These are phyloP conservation scores for Gyromitra esculenta DNA, from an alignment of 2,329 filamentous ascomycete genomes.

Conservation along the genomic window DNA sequence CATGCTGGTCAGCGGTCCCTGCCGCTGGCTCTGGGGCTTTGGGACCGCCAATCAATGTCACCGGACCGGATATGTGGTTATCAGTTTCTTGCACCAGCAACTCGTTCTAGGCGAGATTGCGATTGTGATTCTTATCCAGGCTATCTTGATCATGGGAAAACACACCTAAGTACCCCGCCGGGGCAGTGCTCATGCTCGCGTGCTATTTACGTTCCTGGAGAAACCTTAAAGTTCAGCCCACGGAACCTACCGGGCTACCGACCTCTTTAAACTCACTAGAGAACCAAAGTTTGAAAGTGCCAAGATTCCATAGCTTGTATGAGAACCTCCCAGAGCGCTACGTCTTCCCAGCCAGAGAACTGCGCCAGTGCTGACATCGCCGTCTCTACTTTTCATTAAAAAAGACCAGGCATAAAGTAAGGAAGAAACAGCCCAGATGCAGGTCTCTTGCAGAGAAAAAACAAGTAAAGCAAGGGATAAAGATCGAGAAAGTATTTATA, in stretches of 20 bases:
- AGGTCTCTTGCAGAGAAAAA: neutral
- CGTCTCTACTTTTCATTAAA: neutral
- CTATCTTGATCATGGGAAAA: neutral
- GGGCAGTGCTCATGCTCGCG: neutral
- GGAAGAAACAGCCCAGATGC: neutral
- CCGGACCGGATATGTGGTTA: neutral
- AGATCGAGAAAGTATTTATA: conserved; percentile 1
- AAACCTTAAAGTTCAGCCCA: conserved; percentile 3
- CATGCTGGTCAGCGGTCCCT: neutral
- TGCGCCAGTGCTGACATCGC: neutral
- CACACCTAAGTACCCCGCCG: neutral
- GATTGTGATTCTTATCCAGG: conserved; percentile 4
- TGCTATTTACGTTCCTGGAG: neutral
- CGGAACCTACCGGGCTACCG: neutral
- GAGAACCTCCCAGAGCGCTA: neutral
- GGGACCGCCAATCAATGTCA: conserved; percentile 2
- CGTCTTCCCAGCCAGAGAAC: neutral
- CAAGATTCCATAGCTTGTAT: neutral
- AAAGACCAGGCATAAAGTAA: neutral
- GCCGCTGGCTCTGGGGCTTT: conserved; percentile 4
- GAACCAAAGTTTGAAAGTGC: neutral
- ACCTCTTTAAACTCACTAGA: no score
- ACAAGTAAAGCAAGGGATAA: neutral
- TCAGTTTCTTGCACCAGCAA: conserved; percentile 5
- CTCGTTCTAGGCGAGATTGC: neutral